Conservation (phyloP, 2,329 filamentous ascomycete species). For the Penicillium sp. region DNA sequence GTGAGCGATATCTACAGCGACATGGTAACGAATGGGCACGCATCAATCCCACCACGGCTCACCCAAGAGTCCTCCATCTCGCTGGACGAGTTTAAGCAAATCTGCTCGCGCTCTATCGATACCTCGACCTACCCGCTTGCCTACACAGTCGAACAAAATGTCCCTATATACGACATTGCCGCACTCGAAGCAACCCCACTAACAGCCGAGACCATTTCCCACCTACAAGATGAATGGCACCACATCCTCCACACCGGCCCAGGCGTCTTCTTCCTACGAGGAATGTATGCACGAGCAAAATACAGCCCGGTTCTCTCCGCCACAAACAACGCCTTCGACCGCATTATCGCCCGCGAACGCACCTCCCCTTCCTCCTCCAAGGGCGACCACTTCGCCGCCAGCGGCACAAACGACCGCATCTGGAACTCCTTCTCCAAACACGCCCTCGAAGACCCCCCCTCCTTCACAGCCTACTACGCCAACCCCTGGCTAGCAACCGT, state of each 20-base stretch:
- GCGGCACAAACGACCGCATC: slow-evolving; percentile 61
- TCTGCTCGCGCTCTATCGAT: slow-evolving; percentile 47
- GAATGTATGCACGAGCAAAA: slow-evolving; percentile 50
- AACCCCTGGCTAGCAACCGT: slow-evolving; percentile 61
- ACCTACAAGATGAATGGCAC: slow-evolving; percentile 64
- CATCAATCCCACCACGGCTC: slow-evolving; percentile 23
- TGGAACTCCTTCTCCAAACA: slow-evolving; percentile 70
- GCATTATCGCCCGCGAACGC: slow-evolving; percentile 53
- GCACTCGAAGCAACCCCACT: slow-evolving; percentile 35
- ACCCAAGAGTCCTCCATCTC: slow-evolving; percentile 22
- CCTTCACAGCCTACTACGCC: slow-evolving; percentile 61
- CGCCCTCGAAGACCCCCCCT: slow-evolving; percentile 52
- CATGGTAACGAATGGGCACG: slow-evolving; percentile 10
- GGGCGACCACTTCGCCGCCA: slow-evolving; percentile 64
- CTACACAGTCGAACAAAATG: slow-evolving; percentile 48
- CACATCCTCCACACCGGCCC: slow-evolving; percentile 59
- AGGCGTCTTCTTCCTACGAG: slow-evolving; percentile 61
- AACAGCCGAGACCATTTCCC: slow-evolving; percentile 31
- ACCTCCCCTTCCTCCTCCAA: slow-evolving; percentile 35
- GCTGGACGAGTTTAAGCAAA: slow-evolving; percentile 47
- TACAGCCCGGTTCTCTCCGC: slow-evolving; percentile 43
- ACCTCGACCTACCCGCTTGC: slow-evolving; percentile 53
- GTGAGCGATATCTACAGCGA: neutral
- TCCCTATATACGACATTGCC: slow-evolving; percentile 59
- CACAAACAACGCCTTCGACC: slow-evolving; percentile 52